A percentile compares a stretch with the other conserved stretches of the same genome.
Conservation (phyloP, 2,329 filamentous ascomycete species). For the Fusarium nematophilum region DNA sequence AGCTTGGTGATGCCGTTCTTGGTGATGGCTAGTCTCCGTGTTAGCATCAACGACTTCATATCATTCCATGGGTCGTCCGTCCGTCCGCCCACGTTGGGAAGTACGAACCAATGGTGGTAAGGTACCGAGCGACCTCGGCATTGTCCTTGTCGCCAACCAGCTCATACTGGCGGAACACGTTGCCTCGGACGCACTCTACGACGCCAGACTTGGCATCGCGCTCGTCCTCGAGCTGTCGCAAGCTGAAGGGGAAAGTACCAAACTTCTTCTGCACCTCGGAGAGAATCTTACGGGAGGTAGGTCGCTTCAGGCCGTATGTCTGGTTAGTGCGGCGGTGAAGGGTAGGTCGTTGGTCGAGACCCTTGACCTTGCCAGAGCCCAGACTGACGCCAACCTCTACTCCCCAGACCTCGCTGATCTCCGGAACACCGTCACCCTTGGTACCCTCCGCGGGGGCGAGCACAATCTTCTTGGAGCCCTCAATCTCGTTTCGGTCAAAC, state of each 20-base stretch:
- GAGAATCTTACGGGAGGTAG: constrained; percentile 89
- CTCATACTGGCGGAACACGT: constrained; percentile 95
- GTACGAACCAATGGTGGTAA: constrained; percentile 92
- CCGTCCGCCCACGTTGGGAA: not conserved
- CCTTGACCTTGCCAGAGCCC: constrained; percentile 95
- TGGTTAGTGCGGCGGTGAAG: constrained; percentile 92
- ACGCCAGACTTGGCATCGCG: constrained; percentile 94
- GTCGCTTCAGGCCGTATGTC: constrained; percentile 93
- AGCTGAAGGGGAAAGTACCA: constrained; percentile 95
- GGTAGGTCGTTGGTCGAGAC: constrained; percentile 85
- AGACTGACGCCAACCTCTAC: constrained; percentile 94
- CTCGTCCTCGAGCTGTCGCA: constrained; percentile 97
- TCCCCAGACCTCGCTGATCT: constrained; percentile 95
- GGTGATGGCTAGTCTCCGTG: constrained; percentile 77
- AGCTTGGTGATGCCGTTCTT: constrained; percentile 96
- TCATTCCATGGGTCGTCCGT: not conserved
- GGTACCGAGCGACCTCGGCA: constrained; percentile 83
- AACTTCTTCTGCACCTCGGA: constrained; percentile 98
- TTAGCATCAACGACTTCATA: constrained; percentile 18
- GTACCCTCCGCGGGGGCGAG: constrained; percentile 85
- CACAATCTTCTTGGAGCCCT: constrained; percentile 98
- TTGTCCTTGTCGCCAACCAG: constrained; percentile 94
- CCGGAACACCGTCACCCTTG: constrained; percentile 90
- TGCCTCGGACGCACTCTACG: constrained; percentile 93
- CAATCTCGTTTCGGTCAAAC: constrained; percentile 97